Evolutionary conservation across 345 rosid species (phyloP), one percentile per base, ranked within the genome.

Genomic region (Kernera saxatilis): DNA sequence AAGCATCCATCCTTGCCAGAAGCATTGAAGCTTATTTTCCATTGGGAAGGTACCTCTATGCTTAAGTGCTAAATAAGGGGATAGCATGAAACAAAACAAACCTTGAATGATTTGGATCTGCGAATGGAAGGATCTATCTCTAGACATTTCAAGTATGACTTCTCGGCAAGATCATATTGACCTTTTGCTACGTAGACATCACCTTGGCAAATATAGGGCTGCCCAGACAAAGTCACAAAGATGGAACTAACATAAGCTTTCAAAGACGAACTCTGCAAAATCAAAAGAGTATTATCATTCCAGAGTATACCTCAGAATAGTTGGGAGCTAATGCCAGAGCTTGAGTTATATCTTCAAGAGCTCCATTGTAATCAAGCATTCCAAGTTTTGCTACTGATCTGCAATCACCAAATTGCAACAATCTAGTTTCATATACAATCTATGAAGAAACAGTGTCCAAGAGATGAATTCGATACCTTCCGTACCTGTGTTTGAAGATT

Each of bases 201-300:
- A 68, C 97, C 98, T 82, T 90, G 85, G 63, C 91, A 80, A n/a
- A 90, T 52, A 44, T 90, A 80, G 40, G 87, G 84, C 96, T 93
- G 83, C 19, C 19, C 35, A 55, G 14, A 67, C 33, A 41, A 23
- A 67, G 2, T 15, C 50, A 74, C 19, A 40, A 39, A 76, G 9
- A 5, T 13, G 2, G 33, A 33, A 33, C 6, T n/a, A 48, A 48
- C 10, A 19, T 49, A 39, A 49, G 71, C 19, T 60, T 19, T 41
- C 58, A 14, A 43, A 41, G 5, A 36, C 14, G 46, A 53, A 21
- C 56, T 6, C 3, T 1, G 1, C 5, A 68, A 62, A 22, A 14
- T 64, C 26, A 36, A 33, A 69, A 68, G 39, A 59, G 8, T 29
- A 15, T 3, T 14, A 33, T 9, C 37, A n/a, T n/a, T n/a, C 27